Conservation (phyloP, 2,329 filamentous ascomycete genomes). For the Penicillium sp. region DNA sequence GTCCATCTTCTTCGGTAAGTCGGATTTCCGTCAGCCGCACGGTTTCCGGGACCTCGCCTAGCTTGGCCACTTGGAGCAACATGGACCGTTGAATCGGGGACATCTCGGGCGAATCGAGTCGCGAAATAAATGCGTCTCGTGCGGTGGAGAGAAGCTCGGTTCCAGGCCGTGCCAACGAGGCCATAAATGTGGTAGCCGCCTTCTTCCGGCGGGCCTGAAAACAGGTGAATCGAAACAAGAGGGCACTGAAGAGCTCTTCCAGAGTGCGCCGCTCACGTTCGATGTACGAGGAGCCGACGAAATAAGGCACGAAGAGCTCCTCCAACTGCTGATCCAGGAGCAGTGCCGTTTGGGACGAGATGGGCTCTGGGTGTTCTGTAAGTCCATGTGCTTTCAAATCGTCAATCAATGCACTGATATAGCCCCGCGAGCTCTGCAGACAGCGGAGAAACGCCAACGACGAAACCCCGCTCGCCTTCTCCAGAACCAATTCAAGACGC, state of each 20-base stretch:
- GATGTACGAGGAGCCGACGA: constrained; percentile 60
- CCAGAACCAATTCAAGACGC: constrained; percentile 86
- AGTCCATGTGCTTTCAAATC: constrained; percentile 90
- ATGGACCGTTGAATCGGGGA: constrained; percentile 83
- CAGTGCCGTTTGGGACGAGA: constrained; percentile 74
- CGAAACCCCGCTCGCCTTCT: constrained; percentile 88
- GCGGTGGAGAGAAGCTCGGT: constrained; percentile 82
- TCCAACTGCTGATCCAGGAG: constrained; percentile 63
- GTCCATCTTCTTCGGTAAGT: constrained; percentile 82
- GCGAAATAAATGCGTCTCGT: constrained; percentile 84
- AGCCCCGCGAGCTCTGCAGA: constrained; percentile 81
- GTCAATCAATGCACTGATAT: constrained; percentile 80
- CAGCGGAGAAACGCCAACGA: constrained; percentile 86
- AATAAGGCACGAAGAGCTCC: constrained; percentile 61
- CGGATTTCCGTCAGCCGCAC: constrained; percentile 76
- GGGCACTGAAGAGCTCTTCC: constrained; percentile 78
- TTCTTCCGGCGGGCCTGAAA: constrained; percentile 79
- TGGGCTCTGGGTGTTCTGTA: constrained; percentile 89
- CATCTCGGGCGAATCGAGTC: constrained; percentile 81
- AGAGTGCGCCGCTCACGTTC: constrained; percentile 61
- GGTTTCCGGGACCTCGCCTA: constrained; percentile 62
- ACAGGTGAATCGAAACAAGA: constrained; percentile 95
- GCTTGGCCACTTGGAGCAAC: constrained; percentile 79
- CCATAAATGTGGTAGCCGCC: constrained; percentile 84
- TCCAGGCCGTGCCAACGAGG: constrained; percentile 80